Evolutionary conservation across 768 basidiomycete species (phyloP), one percentile per base, ranked within the genome.

Genomic region (Collybia sp.): DNA sequence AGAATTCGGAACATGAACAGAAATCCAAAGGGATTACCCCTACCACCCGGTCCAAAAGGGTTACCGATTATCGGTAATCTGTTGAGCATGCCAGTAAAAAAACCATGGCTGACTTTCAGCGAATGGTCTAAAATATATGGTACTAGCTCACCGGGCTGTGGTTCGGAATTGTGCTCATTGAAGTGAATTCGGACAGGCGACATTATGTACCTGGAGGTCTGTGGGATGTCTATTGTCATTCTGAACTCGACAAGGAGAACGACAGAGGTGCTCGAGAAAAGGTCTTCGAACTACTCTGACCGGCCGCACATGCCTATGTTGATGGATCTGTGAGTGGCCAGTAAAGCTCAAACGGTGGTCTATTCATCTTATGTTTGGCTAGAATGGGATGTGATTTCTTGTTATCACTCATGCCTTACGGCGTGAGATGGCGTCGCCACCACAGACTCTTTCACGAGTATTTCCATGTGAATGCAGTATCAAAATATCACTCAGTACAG

Each of bases 341-440:
- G 8, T 8, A 25, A 3, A 25, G 8, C 25, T 25, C 3, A 25
- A 3, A 25, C 8, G 3, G 35, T 10, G n/a, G 17, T 10, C 6
- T n/a, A 13, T 37, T n/a, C 4, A 37, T 13, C 17, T 18, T 6
- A 13, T 10, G 10, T 37, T 13, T 18, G 17, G 10, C 35, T 43
- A 70, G 67, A 12, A 61, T 62, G 57, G 65, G 61, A 5, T 69
- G 59, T 63, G 53, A 61, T 20, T 65, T 62, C 42, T 59, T 57
- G 46, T 17, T 59, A 5, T 59, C 40, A 1, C 25, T 68, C 4
- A 61, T 63, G 52, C 53, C 50, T 15, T 63, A 68, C 30, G 59
- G 57, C 1, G 51, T 60, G 1, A 31, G 33, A 40, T 69, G 68
- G 69, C 55, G 63, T 30, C 33, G 43, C 12, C 58, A 65, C 38